Evolutionary conservation across 176 grass and related monocot genomes (phyloP).

Genomic region (Olyra latifolia): DNA sequence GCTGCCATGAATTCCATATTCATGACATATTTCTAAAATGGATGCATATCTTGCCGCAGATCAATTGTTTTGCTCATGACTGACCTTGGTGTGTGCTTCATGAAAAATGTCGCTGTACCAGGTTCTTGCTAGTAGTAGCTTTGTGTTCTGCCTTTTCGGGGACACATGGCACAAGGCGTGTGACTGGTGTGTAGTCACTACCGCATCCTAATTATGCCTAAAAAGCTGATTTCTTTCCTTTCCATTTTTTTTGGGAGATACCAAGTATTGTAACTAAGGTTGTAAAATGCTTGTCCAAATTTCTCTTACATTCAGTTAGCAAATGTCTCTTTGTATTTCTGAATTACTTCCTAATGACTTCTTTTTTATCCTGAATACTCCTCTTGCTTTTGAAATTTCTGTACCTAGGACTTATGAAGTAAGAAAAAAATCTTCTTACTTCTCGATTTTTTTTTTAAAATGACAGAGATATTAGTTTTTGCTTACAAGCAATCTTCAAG

Average conservation of each 20-base stretch:
- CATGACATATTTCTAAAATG: no score
- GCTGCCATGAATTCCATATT: no score
- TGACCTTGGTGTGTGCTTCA: no score
- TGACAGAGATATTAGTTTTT: background rate
- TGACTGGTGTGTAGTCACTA: background rate
- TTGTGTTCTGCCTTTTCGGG: background rate
- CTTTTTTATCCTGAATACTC: background rate
- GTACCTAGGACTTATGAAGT: background rate
- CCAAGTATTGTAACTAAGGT: background rate
- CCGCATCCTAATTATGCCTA: background rate
- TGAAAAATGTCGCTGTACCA: no score
- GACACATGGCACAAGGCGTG: background rate
- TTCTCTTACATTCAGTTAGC: background rate
- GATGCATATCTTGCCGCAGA: no score
- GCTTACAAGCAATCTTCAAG: constrained; percentile 74
- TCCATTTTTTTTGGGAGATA: background rate
- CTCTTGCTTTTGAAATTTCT: background rate
- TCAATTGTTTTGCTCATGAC: no score
- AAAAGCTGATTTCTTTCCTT: background rate
- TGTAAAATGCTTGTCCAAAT: background rate
- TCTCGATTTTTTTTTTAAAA: background rate
- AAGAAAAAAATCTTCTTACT: background rate
- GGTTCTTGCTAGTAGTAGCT: no score
- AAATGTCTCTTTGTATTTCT: background rate
- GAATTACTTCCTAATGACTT: no score